Percentiles rank a stretch among this genome's conserved stretches.
Conservation (phyloP, 148 eudicot genomes). For the Dysphania ambrosioides region DNA sequence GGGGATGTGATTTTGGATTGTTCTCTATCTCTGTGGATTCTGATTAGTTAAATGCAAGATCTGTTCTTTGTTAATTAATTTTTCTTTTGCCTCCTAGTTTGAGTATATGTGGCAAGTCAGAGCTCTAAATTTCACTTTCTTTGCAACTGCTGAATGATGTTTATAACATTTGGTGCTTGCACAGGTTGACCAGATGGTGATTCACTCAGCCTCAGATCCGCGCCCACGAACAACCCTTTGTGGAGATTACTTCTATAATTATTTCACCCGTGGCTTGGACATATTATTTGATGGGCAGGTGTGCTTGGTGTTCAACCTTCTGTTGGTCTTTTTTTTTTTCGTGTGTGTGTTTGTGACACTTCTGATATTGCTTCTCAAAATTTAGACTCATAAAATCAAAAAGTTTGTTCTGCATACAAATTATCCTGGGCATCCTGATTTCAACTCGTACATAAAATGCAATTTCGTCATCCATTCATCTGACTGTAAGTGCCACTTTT, state of each 20-base stretch:
- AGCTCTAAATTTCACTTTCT: not conserved
- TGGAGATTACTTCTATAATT: conserved; percentile 96
- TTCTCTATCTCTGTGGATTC: not conserved
- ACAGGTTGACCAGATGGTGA: conserved; percentile 99
- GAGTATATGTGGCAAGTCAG: not conserved
- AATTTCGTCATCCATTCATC: conserved; percentile 68
- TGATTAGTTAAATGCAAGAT: not conserved
- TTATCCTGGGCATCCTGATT: conserved; percentile 96
- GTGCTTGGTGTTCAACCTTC: conserved; percentile 4
- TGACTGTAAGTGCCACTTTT: conserved; percentile 51
- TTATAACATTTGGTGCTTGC: not conserved
- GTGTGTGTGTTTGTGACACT: conserved; percentile 6
- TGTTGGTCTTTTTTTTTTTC: not conserved
- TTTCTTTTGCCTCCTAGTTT: not conserved
- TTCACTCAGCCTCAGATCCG: conserved; percentile 90
- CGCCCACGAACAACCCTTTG: conserved; percentile 84
- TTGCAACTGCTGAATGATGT: not conserved
- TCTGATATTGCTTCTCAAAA: conserved; percentile 21
- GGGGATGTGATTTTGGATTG: not conserved
- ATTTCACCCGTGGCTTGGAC: conserved; percentile 91
- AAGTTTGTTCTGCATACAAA: conserved; percentile 94
- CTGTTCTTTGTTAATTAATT: not conserved
- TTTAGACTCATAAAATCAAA: conserved; percentile 88
- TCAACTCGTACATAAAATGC: conserved; percentile 94
- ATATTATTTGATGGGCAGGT: conserved; percentile 98